These are phyloP conservation scores for Saccharomyces hybrid DNA, from an alignment of 1,139 yeast genomes.

Conservation along the genomic window DNA sequence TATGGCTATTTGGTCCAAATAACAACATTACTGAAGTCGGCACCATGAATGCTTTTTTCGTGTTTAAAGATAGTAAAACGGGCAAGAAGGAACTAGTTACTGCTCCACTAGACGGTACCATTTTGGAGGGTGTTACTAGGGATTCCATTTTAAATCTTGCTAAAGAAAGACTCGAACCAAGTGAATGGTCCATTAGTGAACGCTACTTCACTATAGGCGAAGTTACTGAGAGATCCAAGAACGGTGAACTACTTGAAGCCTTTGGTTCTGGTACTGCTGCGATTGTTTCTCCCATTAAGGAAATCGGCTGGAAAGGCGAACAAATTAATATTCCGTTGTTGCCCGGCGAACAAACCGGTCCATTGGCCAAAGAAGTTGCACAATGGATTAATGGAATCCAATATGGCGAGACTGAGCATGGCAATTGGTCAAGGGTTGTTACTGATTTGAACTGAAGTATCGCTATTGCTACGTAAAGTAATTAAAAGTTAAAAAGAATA, in stretches of 20 bases:
- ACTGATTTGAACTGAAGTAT: constrained; percentile 25
- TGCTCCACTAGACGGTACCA: constrained; percentile 95
- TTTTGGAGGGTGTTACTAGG: constrained; percentile 93
- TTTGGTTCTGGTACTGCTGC: constrained; percentile 98
- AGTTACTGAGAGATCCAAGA: constrained; percentile 63
- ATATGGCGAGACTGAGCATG: constrained; percentile 69
- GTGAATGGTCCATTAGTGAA: constrained; percentile 75
- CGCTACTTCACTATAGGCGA: constrained; percentile 76
- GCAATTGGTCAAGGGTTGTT: constrained; percentile 34
- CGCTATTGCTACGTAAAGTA: not conserved
- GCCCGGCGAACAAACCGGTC: constrained; percentile 73
- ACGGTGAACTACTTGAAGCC: constrained; percentile 85
- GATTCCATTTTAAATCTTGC: constrained; percentile 76
- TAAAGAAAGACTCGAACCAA: constrained; percentile 59
- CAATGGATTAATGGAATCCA: constrained; percentile 84
- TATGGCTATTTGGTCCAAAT: constrained; percentile 93
- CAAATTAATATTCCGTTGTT: constrained; percentile 68
- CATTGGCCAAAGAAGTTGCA: constrained; percentile 64
- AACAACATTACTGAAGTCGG: constrained; percentile 92
- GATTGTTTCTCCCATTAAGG: constrained; percentile 85
- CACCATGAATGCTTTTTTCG: constrained; percentile 92
- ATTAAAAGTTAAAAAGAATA: not conserved
- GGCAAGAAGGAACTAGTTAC: constrained; percentile 91
- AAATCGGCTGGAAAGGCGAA: constrained; percentile 70
- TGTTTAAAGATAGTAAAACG: constrained; percentile 56